phyloP scores from a whole-genome alignment of 2,329 filamentous ascomycete species.

The Talaromyces sp. region DNA sequence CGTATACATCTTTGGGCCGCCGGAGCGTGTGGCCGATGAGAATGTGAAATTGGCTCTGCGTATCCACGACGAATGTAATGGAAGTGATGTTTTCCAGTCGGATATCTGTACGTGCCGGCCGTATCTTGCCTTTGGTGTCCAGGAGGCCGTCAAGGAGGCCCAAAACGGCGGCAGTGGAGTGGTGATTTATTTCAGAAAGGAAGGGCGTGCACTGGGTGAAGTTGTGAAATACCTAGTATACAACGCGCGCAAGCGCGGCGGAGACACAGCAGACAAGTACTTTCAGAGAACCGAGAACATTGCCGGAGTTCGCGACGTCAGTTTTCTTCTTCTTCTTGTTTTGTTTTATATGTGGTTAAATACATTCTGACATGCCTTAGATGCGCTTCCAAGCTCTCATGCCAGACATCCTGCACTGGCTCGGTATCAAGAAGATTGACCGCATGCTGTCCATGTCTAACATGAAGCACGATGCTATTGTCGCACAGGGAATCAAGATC shows the following conservation, averaged over 20 bases:
- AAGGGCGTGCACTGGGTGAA: conserved; percentile 88
- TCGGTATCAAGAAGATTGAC: conserved; percentile 97
- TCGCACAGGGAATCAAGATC: conserved; percentile 60
- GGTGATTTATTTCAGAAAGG: conserved; percentile 98
- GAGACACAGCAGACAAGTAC: conserved; percentile 52
- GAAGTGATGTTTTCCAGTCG: conserved; percentile 93
- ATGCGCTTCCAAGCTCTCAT: conserved; percentile 98
- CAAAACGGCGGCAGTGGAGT: conserved; percentile 90
- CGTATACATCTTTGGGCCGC: conserved; percentile 95
- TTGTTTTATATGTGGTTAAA: neutral
- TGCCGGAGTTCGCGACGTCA: conserved; percentile 74
- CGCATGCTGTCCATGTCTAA: conserved; percentile 99
- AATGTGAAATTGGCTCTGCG: conserved; percentile 75
- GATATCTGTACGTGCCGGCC: conserved; percentile 94
- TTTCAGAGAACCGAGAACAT: conserved; percentile 98
- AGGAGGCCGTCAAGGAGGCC: conserved; percentile 95
- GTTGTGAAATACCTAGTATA: conserved; percentile 82
- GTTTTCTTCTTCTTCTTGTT: conserved; percentile 2
- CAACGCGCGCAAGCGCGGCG: conserved; percentile 43
- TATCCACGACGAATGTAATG: conserved; percentile 87
- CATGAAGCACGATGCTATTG: conserved; percentile 51
- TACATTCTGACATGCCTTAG: conserved; percentile 33
- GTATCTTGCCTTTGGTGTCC: conserved; percentile 93
- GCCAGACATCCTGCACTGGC: conserved; percentile 96
- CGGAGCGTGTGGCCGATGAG: conserved; percentile 86